Conservation (phyloP, 805 yeast species). For the Lachancea lanzarotensis region DNA sequence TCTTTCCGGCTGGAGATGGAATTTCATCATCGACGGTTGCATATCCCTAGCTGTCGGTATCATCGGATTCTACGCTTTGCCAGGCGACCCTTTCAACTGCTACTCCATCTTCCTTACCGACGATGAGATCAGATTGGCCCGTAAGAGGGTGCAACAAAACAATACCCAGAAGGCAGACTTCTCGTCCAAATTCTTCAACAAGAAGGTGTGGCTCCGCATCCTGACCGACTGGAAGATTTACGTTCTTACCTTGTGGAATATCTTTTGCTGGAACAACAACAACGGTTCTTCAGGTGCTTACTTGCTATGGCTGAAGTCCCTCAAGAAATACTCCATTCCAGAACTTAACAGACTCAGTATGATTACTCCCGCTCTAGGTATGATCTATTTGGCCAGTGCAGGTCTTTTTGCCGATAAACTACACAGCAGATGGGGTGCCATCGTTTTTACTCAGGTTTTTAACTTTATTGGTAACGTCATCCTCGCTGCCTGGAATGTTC, state of each 20-base stretch:
- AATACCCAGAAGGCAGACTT: conserved; percentile 29
- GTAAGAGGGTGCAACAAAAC: conserved; percentile 36
- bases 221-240: conserved; percentile 54
- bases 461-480: conserved; percentile 47
- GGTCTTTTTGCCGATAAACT: conserved; percentile 42
- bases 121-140: conserved; percentile 49
- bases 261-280: conserved; percentile 52
- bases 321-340: conserved; percentile 37
- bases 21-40: conserved; percentile 58
- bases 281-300: conserved; percentile 48
- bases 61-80: conserved; percentile 48
- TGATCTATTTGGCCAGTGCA: conserved; percentile 30
- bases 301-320: conserved; percentile 52
- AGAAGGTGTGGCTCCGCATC: conserved; percentile 45
- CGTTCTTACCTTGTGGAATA: conserved; percentile 44
- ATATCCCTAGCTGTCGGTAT: conserved; percentile 54
- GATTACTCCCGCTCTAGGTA: conserved; percentile 51
- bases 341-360: conserved; percentile 44
- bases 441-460: conserved; percentile 45
- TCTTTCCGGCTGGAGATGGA: conserved; percentile 66
- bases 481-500: conserved; percentile 50
- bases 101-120: conserved; percentile 48
- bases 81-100: conserved; percentile 60
- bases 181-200: conserved; percentile 34
- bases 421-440: conserved; percentile 49